These are phyloP conservation scores for Datisca glomerata DNA, from an alignment of 306 rosid genomes.

Conservation along the genomic window DNA sequence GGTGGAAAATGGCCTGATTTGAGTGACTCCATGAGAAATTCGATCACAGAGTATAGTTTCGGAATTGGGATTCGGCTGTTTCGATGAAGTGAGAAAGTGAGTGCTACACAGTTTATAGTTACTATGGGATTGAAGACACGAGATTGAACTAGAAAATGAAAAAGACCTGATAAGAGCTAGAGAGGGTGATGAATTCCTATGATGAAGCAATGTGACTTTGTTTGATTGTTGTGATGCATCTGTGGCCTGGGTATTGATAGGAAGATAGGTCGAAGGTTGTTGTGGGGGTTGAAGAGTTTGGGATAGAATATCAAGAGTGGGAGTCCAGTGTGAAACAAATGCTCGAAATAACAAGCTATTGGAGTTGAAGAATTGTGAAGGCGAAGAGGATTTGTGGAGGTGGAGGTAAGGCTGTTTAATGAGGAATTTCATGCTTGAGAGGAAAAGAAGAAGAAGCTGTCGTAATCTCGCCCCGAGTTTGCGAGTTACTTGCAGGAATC, in stretches of 20 bases:
- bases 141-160: background rate
- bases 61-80: background rate
- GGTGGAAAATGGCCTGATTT: slow-evolving; percentile 1
- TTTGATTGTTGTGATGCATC: too few species aligned
- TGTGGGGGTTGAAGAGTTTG: background rate
- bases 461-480: too few species aligned
- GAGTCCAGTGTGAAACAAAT: too few species aligned
- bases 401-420: too few species aligned
- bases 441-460: too few species aligned
- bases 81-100: background rate
- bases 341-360: too few species aligned
- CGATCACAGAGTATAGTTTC: background rate
- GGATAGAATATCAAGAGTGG: too few species aligned
- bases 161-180: background rate
- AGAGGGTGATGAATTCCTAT: background rate
- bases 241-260: background rate
- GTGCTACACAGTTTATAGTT: background rate
- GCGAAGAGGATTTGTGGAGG: too few species aligned
- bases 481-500: too few species aligned
- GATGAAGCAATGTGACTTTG: background rate
- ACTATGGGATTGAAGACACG: background rate
- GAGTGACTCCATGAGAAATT: background rate
- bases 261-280: background rate
- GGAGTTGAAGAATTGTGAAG: too few species aligned
- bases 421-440: too few species aligned